Conservation (phyloP, 2,329 filamentous ascomycete species). For the Pseudocercospora crystallina region DNA sequence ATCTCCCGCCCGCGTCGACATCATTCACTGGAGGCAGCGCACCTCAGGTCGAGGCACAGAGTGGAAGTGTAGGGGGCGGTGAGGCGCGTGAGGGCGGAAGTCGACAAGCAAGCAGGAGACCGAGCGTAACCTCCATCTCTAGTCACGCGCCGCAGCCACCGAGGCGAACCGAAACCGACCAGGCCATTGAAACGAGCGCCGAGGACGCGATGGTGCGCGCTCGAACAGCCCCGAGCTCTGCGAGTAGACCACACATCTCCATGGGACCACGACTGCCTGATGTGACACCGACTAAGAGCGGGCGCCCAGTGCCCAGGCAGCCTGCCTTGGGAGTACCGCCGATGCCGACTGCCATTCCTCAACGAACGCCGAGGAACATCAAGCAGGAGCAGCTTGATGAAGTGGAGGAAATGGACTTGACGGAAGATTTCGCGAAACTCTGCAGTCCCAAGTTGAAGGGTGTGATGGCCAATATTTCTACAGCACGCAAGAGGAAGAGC, state of each 20-base stretch:
- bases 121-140: background rate
- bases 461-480: conserved; percentile 4
- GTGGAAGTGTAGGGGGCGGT: no score
- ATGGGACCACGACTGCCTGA: conserved; percentile 1
- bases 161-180: background rate
- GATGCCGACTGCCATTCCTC: background rate
- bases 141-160: no score
- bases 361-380: conserved; percentile 10
- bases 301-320: background rate
- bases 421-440: conserved; percentile 27
- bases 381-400: conserved; percentile 12
- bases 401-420: conserved; percentile 37
- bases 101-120: background rate
- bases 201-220: conserved; percentile 44
- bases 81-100: no score
- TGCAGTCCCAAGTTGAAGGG: conserved; percentile 23
- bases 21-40: conserved; percentile 14
- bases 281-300: conserved; percentile 15
- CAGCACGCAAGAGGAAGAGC: conserved; percentile 47
- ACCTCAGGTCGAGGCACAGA: conserved; percentile 5
- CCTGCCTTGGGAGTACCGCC: background rate
- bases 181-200: background rate
- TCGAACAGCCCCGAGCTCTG: conserved; percentile 43
- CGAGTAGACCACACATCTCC: conserved; percentile 38
- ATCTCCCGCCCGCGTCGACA: conserved; percentile 23